Conservation (phyloP, 257 asterid genomes). For the Nemophila menziesii region DNA sequence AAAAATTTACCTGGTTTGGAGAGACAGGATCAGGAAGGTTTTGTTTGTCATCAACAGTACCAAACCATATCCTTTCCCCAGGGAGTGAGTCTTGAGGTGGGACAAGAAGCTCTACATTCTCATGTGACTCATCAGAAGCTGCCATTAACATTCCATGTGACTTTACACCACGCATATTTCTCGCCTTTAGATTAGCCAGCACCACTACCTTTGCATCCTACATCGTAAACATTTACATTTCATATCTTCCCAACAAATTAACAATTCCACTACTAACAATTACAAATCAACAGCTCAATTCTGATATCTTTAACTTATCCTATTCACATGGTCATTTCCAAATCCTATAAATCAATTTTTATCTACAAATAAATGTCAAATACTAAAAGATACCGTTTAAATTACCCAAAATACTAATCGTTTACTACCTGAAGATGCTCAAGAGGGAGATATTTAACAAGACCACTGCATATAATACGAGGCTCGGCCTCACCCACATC, state of each 20-base stretch:
- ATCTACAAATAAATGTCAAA: background rate
- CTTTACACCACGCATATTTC: conserved; percentile 95
- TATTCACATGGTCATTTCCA: background rate
- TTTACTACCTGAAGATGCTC: conserved; percentile 53
- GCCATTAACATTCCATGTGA: conserved; percentile 95
- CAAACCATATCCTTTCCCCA: conserved; percentile 95
- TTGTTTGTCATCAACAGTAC: conserved; percentile 52
- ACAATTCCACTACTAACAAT: too few species aligned
- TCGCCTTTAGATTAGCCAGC: conserved; percentile 87
- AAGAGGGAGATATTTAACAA: conserved; percentile 61
- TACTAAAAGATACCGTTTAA: background rate
- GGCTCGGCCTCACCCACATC: conserved; percentile 88
- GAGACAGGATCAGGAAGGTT: conserved; percentile 68
- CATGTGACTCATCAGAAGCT: conserved; percentile 81
- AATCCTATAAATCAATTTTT: too few species aligned
- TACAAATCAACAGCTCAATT: background rate
- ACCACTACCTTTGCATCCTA: conserved; percentile 74
- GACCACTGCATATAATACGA: conserved; percentile 86
- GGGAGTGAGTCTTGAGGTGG: conserved; percentile 80
- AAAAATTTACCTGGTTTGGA: conserved; percentile 69
- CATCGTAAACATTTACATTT: conserved; percentile 7
- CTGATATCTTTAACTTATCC: background rate
- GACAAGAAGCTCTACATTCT: conserved; percentile 75
- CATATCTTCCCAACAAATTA: background rate
- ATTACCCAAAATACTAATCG: too few species aligned